Evolutionary conservation across 805 yeast genomes (phyloP).

Genomic region (Diddensiella transvaalensis): DNA sequence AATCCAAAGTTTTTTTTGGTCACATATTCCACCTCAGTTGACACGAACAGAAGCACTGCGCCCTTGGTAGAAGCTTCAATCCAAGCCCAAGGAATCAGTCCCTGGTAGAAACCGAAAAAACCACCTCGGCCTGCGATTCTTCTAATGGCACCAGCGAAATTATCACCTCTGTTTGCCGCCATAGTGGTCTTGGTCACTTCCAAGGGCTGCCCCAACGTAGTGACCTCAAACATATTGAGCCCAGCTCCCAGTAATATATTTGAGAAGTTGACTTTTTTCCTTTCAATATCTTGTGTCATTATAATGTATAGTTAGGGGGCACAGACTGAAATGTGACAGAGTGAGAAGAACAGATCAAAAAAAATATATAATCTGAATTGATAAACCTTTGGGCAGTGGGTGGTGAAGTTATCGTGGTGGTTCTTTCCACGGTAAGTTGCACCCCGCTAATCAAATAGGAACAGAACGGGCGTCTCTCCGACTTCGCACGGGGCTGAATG

Average conservation of each 20-base stretch:
- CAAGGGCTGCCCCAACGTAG: constrained; percentile 94
- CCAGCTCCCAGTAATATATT: constrained; percentile 93
- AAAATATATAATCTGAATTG: too few species aligned
- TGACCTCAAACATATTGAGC: constrained; percentile 84
- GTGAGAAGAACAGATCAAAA: neutral
- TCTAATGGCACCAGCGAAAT: constrained; percentile 62
- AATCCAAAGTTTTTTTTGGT: constrained; percentile 54
- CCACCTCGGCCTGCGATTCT: constrained; percentile 95
- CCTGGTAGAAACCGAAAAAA: constrained; percentile 87
- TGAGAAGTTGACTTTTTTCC: constrained; percentile 83
- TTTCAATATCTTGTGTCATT: constrained; percentile 41
- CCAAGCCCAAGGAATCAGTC: constrained; percentile 99
- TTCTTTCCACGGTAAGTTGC: too few species aligned
- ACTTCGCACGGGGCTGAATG: too few species aligned
- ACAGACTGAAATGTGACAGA: neutral
- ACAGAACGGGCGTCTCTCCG: too few species aligned
- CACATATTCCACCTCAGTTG: constrained; percentile 85
- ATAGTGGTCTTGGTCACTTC: constrained; percentile 96
- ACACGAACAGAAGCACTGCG: constrained; percentile 87
- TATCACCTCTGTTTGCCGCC: constrained; percentile 88
- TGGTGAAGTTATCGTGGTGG: neutral
- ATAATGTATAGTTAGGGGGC: neutral
- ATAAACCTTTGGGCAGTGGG: too few species aligned
- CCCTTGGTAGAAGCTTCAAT: constrained; percentile 99
- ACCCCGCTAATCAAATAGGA: neutral